A percentile compares a stretch with the other conserved stretches of the same genome.
phyloP scores from a whole-genome alignment of 352 stramenopile genomes.

The Globisporangium iwayamae region DNA sequence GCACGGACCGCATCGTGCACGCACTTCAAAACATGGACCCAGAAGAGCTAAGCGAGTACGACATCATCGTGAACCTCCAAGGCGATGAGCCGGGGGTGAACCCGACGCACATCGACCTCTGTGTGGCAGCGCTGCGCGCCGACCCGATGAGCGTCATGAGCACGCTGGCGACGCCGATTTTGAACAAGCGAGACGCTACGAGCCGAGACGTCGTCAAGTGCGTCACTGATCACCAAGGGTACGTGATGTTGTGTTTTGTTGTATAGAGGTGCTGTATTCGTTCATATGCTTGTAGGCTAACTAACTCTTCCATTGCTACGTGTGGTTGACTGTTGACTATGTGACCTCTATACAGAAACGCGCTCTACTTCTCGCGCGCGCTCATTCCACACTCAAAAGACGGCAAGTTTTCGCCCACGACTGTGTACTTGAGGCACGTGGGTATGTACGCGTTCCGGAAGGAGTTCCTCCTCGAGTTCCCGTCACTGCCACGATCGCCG shows the following conservation, averaged over 20 bases:
- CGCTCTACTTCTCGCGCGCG: conserved; percentile 82
- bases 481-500: conserved; percentile 42
- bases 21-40: conserved; percentile 40
- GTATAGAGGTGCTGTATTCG: neutral
- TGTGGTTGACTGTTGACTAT: neutral
- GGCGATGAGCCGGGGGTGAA: conserved; percentile 82
- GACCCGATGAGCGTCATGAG: conserved; percentile 65
- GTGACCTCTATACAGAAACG: conserved; percentile 35
- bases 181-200: conserved; percentile 43
- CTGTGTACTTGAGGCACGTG: conserved; percentile 68
- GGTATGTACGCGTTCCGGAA: conserved; percentile 79
- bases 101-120: conserved; percentile 69
- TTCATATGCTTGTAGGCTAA: neutral
- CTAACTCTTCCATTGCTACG: neutral
- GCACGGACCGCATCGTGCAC: conserved; percentile 75
- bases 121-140: conserved; percentile 49
- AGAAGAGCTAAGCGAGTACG: conserved; percentile 45
- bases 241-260: neutral
- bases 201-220: conserved; percentile 81
- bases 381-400: conserved; percentile 77
- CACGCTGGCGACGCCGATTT: conserved; percentile 68
- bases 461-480: conserved; percentile 70
- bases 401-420: conserved; percentile 45
- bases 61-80: conserved; percentile 84
- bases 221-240: conserved; percentile 58